Evolutionary conservation across 305 asterid genomes (phyloP).

Genomic region (Fraxinus sp.): DNA sequence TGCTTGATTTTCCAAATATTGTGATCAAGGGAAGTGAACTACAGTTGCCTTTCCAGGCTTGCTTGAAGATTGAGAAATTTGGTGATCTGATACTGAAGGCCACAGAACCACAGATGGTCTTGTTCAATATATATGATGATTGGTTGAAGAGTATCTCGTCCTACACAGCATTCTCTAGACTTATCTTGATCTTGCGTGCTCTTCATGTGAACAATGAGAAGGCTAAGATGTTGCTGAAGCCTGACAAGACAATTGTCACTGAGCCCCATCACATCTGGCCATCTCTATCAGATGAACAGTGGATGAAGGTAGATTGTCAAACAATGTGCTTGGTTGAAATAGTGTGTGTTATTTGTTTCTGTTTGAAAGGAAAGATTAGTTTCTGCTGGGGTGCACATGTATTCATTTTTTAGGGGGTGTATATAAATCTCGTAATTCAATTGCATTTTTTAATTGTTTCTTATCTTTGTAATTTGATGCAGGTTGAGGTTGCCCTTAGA

Average conservation of each 20-base stretch:
- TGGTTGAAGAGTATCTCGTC: slow-evolving; percentile 98
- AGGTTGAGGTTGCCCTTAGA: slow-evolving; percentile 99
- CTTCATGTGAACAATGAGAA: slow-evolving; percentile 97
- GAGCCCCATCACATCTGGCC: slow-evolving; percentile 99
- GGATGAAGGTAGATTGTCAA: slow-evolving; percentile 76
- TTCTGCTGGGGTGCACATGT: not conserved
- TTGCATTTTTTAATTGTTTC: not conserved
- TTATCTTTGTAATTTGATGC: slow-evolving; percentile 25
- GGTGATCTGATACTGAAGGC: slow-evolving; percentile 98
- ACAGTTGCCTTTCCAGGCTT: slow-evolving; percentile 98
- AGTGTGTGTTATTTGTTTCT: slow-evolving; percentile 4
- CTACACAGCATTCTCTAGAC: slow-evolving; percentile 96
- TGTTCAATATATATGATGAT: slow-evolving; percentile 97
- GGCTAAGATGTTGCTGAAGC: slow-evolving; percentile 98
- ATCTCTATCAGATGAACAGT: slow-evolving; percentile 86
- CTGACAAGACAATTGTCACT: slow-evolving; percentile 90
- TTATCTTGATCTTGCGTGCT: slow-evolving; percentile 88
- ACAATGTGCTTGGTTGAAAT: not conserved
- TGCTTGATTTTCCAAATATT: slow-evolving; percentile 96
- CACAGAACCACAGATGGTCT: slow-evolving; percentile 98
- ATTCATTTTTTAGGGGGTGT: not conserved
- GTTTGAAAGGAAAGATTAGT: not conserved
- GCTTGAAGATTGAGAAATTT: slow-evolving; percentile 96
- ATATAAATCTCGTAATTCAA: not conserved
- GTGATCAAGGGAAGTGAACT: slow-evolving; percentile 99